Evolutionary conservation across 768 basidiomycete species (phyloP).

Genomic region (Exsudoporus frostii): DNA sequence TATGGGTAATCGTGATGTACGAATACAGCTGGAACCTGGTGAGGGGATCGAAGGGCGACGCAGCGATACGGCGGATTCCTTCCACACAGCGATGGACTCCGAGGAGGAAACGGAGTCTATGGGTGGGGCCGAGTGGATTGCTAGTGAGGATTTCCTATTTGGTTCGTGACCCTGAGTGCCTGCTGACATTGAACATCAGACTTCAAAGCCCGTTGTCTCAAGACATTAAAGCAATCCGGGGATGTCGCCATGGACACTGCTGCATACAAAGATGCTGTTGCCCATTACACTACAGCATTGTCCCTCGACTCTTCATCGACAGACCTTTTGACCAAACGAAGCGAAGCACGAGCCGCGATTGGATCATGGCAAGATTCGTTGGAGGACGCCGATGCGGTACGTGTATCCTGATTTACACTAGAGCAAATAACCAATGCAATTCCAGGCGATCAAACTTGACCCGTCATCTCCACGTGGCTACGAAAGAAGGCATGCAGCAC

Average conservation of each 20-base stretch:
- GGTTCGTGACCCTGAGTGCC: too few species aligned
- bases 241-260: background rate
- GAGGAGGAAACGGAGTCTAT: background rate
- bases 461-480: slow-evolving; percentile 2
- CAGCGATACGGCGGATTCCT: background rate
- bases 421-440: too few species aligned
- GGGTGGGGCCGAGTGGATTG: too few species aligned
- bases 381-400: background rate
- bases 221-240: too few species aligned
- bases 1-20: background rate
- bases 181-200: too few species aligned
- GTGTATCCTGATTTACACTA: too few species aligned
- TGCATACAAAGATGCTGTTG: too few species aligned
- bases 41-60: background rate
- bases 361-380: background rate
- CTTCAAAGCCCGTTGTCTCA: too few species aligned
- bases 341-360: background rate
- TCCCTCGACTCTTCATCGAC: background rate
- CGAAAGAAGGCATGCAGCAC: slow-evolving; percentile 1
- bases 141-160: too few species aligned
- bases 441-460: background rate
- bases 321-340: background rate
- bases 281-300: background rate
- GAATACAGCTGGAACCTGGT: background rate
- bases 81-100: background rate